phyloP scores from a whole-genome alignment of 495 filamentous ascomycete species.

The Arthonia radiata region DNA sequence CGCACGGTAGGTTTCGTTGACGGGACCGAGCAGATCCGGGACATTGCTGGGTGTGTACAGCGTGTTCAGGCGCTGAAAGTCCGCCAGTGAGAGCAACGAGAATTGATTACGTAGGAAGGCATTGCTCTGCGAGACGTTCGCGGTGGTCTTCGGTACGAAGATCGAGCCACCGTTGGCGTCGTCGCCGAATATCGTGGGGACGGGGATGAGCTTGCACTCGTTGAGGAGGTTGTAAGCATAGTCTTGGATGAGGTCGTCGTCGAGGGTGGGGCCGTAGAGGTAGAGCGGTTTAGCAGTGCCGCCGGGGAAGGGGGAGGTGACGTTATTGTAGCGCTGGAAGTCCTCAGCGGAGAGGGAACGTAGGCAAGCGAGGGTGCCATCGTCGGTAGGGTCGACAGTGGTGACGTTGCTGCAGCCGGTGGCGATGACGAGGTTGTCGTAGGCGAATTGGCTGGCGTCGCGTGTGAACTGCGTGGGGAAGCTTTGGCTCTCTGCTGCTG shows the following conservation, averaged over 20 bases:
- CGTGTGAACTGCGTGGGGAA: slow-evolving; percentile 35
- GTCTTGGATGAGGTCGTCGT: slow-evolving; percentile 30
- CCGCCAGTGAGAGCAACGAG: slow-evolving; percentile 24
- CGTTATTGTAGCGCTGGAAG: slow-evolving; percentile 28
- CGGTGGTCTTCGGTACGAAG: slow-evolving; percentile 29
- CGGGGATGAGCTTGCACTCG: slow-evolving; percentile 34
- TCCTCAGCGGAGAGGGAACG: slow-evolving; percentile 21
- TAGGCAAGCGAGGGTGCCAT: slow-evolving; percentile 31
- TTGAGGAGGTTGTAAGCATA: slow-evolving; percentile 33
- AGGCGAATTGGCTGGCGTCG: slow-evolving; percentile 36
- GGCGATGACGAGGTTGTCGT: slow-evolving; percentile 31
- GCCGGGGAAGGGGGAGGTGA: slow-evolving; percentile 29
- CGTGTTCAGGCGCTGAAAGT: slow-evolving; percentile 28
- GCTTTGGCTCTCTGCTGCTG: slow-evolving; percentile 38
- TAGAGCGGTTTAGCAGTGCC: slow-evolving; percentile 23
- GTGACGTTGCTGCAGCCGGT: slow-evolving; percentile 25
- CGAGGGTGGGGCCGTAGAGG: slow-evolving; percentile 33
- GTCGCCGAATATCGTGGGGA: slow-evolving; percentile 47
- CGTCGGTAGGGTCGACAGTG: slow-evolving; percentile 22
- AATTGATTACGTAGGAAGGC: slow-evolving; percentile 40
- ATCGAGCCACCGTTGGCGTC: slow-evolving; percentile 45
- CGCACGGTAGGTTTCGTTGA: too few species aligned
- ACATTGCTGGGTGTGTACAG: slow-evolving; percentile 29
- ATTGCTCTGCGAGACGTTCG: slow-evolving; percentile 19
- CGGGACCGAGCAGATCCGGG: slow-evolving; percentile 19